phyloP scores from a whole-genome alignment of 352 stramenopile genomes.

The Pythium rhizo-oryzae region DNA sequence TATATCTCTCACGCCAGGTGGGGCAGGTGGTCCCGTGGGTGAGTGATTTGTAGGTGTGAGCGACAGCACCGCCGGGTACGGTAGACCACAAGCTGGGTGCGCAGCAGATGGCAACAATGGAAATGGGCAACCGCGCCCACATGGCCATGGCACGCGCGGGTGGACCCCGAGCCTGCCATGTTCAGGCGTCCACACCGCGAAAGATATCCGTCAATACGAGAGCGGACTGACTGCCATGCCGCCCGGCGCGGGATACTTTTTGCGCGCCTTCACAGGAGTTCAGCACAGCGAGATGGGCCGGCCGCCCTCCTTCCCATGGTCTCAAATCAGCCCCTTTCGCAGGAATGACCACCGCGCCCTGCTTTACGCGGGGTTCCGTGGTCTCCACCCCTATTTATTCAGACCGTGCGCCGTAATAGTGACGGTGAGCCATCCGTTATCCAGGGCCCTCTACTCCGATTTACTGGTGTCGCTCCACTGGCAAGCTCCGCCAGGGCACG shows the following conservation, averaged over 20 bases:
- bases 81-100: not conserved
- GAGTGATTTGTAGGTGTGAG: not conserved
- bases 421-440: not conserved
- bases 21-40: too few relatives aligned
- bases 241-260: not conserved
- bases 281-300: conserved; percentile 6
- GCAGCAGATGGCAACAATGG: conserved; percentile 7
- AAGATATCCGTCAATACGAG: not conserved
- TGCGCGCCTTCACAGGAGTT: not conserved
- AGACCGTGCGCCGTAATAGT: not conserved
- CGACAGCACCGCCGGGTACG: not conserved
- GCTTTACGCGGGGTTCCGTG: not conserved
- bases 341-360: not conserved
- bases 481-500: not conserved
- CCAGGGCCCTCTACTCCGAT: not conserved
- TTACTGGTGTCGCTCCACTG: not conserved
- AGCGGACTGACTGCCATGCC: not conserved
- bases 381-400: not conserved
- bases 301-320: not conserved
- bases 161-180: not conserved
- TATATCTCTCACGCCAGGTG: not conserved
- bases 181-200: not conserved
- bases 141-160: not conserved
- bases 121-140: not conserved
- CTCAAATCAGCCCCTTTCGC: not conserved